phyloP scores from a whole-genome alignment of 768 basidiomycete species.

The Pisolithus orientalis region DNA sequence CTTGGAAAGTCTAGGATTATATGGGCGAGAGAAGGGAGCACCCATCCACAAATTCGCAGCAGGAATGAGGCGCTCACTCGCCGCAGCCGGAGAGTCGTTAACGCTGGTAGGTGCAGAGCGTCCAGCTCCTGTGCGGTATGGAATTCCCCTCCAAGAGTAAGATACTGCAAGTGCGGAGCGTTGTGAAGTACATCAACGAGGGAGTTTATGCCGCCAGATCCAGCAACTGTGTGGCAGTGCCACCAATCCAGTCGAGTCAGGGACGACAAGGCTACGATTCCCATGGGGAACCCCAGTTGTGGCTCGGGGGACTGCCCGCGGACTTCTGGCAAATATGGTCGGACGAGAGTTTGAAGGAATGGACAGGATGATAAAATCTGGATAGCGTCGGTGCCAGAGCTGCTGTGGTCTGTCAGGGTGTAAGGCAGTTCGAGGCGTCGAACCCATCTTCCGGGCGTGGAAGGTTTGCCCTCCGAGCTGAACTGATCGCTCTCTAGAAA shows the following conservation, averaged over 20 bases:
- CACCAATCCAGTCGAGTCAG: conserved; percentile 67
- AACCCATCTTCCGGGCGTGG: conserved; percentile 34
- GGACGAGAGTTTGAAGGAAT: conserved; percentile 47
- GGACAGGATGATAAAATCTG: conserved; percentile 46
- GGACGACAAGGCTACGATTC: conserved; percentile 38
- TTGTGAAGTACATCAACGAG: conserved; percentile 44
- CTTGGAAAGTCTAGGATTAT: conserved; percentile 47
- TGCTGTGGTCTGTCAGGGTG: conserved; percentile 34
- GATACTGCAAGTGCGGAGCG: conserved; percentile 52
- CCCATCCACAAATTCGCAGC: conserved; percentile 43
- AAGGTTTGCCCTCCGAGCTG: conserved; percentile 9
- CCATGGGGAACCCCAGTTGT: conserved; percentile 49
- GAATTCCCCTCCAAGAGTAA: conserved; percentile 46
- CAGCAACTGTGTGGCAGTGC: conserved; percentile 49
- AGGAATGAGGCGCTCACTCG: conserved; percentile 46
- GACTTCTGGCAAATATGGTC: conserved; percentile 29
- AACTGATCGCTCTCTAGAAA: conserved; percentile 17
- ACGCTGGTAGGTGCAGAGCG: conserved; percentile 35
- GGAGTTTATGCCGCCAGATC: conserved; percentile 62
- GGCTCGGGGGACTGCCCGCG: conserved; percentile 17
- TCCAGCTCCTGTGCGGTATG: conserved; percentile 18
- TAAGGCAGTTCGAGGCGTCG: conserved; percentile 57
- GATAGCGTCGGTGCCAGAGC: conserved; percentile 28
- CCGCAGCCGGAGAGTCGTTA: conserved; percentile 50
- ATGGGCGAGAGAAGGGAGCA: conserved; percentile 45